phyloP scores from a whole-genome alignment of 108 stramenopile species.

The Nitzschia sp. region DNA sequence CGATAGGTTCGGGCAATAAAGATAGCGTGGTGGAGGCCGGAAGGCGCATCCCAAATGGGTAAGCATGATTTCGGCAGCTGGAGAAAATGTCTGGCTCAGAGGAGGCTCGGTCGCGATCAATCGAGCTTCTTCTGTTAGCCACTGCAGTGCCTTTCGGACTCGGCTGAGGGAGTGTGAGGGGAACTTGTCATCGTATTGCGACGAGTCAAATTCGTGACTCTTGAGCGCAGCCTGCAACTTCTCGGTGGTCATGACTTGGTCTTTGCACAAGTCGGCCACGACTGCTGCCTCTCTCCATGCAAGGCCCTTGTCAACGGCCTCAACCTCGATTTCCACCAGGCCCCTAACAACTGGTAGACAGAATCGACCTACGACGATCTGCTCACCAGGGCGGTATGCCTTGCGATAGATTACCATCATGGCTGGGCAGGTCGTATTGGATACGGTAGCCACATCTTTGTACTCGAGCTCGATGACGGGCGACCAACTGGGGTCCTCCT shows the following conservation, averaged over 20 bases:
- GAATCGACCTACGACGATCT: constrained; percentile 6
- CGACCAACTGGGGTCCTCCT: constrained; percentile 1
- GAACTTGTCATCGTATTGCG: constrained; percentile 8
- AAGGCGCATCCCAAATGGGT: constrained; percentile 1
- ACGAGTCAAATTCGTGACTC: neutral
- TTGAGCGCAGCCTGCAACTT: neutral
- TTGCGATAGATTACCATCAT: neutral
- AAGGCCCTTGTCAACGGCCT: neutral
- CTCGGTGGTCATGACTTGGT: neutral
- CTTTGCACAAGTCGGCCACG: neutral
- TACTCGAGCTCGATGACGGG: constrained; percentile 3
- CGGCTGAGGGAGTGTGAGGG: neutral
- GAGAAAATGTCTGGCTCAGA: neutral
- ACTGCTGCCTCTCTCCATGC: neutral
- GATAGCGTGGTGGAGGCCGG: constrained; percentile 2
- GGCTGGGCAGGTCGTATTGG: neutral
- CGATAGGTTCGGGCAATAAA: constrained; percentile 2
- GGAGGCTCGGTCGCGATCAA: constrained; percentile 5
- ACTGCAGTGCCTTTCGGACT: neutral
- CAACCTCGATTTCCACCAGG: neutral
- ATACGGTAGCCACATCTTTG: neutral
- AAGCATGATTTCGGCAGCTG: neutral
- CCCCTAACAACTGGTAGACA: neutral
- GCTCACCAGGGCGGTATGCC: neutral
- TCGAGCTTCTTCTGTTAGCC: neutral